Evolutionary conservation across 768 basidiomycete genomes (phyloP).

Genomic region (Cystobasidium ongulense): DNA sequence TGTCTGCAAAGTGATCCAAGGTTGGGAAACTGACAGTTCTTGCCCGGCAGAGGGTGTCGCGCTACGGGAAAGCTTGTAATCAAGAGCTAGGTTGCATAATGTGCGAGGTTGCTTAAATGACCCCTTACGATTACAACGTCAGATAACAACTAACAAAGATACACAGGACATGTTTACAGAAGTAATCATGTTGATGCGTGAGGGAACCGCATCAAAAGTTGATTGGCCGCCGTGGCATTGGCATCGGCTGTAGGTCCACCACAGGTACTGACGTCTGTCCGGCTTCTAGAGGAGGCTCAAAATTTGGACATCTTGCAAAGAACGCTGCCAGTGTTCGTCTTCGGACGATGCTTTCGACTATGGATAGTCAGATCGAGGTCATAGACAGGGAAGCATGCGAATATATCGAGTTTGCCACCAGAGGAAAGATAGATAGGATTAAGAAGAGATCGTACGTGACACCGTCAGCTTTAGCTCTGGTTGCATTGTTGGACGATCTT

Average conservation of each 20-base stretch:
- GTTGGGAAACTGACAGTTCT: too few relatives aligned
- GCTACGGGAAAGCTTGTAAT: too few relatives aligned
- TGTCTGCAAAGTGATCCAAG: too few relatives aligned
- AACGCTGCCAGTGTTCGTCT: slow-evolving; percentile 24
- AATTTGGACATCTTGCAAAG: slow-evolving; percentile 28
- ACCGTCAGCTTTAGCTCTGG: not conserved
- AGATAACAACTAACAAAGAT: too few relatives aligned
- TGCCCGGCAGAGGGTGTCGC: too few relatives aligned
- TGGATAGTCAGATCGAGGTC: too few relatives aligned
- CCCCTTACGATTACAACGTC: too few relatives aligned
- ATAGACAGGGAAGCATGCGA: not conserved
- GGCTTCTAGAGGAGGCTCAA: slow-evolving; percentile 11
- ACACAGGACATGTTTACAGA: too few relatives aligned
- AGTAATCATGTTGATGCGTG: too few relatives aligned
- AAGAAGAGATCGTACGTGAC: not conserved
- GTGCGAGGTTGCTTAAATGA: too few relatives aligned
- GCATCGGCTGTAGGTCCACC: slow-evolving; percentile 24
- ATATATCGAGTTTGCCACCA: not conserved
- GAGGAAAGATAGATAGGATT: not conserved
- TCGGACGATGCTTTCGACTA: slow-evolving; percentile 25
- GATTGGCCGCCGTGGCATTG: slow-evolving; percentile 6
- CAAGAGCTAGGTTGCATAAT: too few relatives aligned
- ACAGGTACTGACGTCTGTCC: slow-evolving; percentile 8
- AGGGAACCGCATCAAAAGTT: not conserved
- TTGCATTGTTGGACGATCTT: not conserved